Evolutionary conservation across 176 grass and related monocot genomes (phyloP), one percentile per base, ranked within the genome.

Genomic region (Panicum miliaceum): DNA sequence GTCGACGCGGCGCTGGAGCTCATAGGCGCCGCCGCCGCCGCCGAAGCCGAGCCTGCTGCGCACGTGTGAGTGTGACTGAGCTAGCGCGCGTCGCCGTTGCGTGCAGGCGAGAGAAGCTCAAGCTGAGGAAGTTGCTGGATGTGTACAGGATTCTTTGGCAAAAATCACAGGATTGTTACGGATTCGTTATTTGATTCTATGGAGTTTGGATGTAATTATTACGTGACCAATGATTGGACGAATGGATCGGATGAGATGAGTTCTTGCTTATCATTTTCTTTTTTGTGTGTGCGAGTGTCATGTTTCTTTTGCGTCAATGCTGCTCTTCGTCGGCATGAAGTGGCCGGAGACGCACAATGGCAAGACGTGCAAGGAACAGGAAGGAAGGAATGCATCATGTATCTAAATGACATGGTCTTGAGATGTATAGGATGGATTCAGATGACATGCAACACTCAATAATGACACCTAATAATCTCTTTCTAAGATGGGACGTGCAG

Each of bases 1-100:
- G 86, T 96, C 9, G 81, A 82, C 74, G 70, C 74, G 8, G 91
- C 86, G 77, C 71, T 82, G 4, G 36, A 87, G 14, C 52, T 85
- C 71, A 71, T 93, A 50, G 42, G 6, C 14, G 20, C 35, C 45
- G 43, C 18, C 35, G 29, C 10, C 20, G 25, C 0, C 76, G 60
- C 10, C 22, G 56, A 23, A 59, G 22, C 22, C 3, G 57, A 59
- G 22, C 64, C 56, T 20, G 5, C 56, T 20, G 5, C 4, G 19
- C 78, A 75, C 43, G 22, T 52, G 72, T 65, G 26, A 47, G 69
- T 64, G 61, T 7, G 27, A 34, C 12, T 18, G 15, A 18, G 13
- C 16, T 20, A 20, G 63, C 19, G n/a, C 3, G 64, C 13, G 25
- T 69, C 13, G 73, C 50, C 40, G 73, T 78, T 85, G 50, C 83